Evolutionary conservation across 2,329 filamentous ascomycete species (phyloP).

Genomic region (Beauveria asiatica): DNA sequence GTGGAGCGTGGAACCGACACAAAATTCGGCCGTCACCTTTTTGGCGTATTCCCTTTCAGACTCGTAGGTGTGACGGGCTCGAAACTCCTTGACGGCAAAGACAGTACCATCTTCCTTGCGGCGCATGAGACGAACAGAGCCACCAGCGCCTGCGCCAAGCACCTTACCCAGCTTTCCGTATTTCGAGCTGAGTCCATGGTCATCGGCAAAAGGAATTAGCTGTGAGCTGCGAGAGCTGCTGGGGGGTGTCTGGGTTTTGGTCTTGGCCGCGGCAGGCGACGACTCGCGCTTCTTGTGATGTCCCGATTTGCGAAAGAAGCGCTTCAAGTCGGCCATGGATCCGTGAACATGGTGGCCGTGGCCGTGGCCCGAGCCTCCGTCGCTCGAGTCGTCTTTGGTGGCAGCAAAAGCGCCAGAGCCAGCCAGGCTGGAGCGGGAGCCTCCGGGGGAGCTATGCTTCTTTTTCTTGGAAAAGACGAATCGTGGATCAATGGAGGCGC

Average conservation of each 20-base stretch:
- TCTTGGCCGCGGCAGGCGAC: conserved; percentile 51
- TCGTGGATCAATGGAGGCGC: conserved; percentile 61
- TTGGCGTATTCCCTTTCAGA: conserved; percentile 94
- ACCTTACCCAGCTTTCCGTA: conserved; percentile 96
- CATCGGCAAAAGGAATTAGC: conserved; percentile 84
- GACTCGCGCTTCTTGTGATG: conserved; percentile 57
- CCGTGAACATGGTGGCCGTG: conserved; percentile 40
- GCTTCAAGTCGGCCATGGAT: conserved; percentile 90
- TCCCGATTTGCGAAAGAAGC: conserved; percentile 83
- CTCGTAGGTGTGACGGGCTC: conserved; percentile 85
- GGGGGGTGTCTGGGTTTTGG: conserved; percentile 40
- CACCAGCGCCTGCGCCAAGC: conserved; percentile 85
- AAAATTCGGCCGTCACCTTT: conserved; percentile 97
- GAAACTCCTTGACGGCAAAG: conserved; percentile 96
- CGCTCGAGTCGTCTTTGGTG: conserved; percentile 27
- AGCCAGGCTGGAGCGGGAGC: conserved; percentile 42
- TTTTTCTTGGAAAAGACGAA: conserved; percentile 79
- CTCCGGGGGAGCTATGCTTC: conserved; percentile 48
- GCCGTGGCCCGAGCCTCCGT: conserved; percentile 17
- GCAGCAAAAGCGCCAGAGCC: conserved; percentile 33
- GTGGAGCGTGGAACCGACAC: conserved; percentile 91
- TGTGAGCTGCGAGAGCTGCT: conserved; percentile 38
- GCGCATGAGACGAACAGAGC: conserved; percentile 90
- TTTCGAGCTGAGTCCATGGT: conserved; percentile 81
- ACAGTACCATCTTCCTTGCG: conserved; percentile 84